These are phyloP conservation scores for Lecanicillium sp. DNA, from an alignment of 2,329 filamentous ascomycete genomes.

Conservation along the genomic window DNA sequence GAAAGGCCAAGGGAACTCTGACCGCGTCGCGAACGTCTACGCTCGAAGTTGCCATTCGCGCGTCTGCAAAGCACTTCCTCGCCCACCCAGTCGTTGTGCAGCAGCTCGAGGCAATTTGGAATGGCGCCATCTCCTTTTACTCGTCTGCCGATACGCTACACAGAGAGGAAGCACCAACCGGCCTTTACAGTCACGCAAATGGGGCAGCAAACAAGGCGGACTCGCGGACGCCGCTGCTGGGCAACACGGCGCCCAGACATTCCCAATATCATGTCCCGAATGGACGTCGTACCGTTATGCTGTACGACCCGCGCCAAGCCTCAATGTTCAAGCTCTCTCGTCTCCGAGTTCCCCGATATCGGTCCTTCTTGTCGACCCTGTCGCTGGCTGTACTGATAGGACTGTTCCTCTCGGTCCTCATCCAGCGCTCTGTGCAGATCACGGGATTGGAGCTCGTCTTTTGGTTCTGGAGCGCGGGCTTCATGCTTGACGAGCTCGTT, in stretches of 20 bases:
- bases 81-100: conserved; percentile 88
- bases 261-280: conserved; percentile 31
- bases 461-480: conserved; percentile 97
- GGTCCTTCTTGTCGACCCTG: conserved; percentile 81
- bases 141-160: conserved; percentile 82
- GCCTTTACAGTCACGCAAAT: conserved; percentile 20
- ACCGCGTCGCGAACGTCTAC: conserved; percentile 76
- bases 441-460: conserved; percentile 82
- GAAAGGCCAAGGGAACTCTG: conserved; percentile 39
- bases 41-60: conserved; percentile 86
- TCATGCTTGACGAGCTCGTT: conserved; percentile 93
- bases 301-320: conserved; percentile 87
- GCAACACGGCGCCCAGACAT: conserved; percentile 28
- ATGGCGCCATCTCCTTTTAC: conserved; percentile 90
- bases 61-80: conserved; percentile 86
- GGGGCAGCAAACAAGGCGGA: conserved; percentile 30
- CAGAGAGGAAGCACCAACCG: conserved; percentile 40
- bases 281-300: conserved; percentile 66
- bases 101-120: conserved; percentile 96
- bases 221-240: conserved; percentile 47
- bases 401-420: conserved; percentile 77
- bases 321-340: conserved; percentile 89
- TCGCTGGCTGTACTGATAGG: conserved; percentile 81
- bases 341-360: conserved; percentile 83
- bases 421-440: conserved; percentile 69